These are phyloP conservation scores for Boechera retrofracta DNA, from an alignment of 345 rosid species.

Conservation along the genomic window DNA sequence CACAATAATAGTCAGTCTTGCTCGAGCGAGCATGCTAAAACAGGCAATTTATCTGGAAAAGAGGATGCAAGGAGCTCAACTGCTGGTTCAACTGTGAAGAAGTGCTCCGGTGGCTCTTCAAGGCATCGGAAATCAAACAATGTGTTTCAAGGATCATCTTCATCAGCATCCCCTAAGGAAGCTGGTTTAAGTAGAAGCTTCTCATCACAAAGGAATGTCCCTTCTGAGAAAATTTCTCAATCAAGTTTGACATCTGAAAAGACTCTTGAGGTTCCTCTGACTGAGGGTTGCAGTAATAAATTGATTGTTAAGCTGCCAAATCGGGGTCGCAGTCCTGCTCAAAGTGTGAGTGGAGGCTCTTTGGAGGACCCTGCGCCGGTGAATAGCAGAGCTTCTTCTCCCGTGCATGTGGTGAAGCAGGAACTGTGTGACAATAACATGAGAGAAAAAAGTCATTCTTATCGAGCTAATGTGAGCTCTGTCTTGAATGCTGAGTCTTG, in stretches of 20 bases:
- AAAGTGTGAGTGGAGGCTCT: constrained; percentile 69
- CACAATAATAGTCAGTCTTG: constrained; percentile 7
- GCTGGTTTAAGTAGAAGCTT: constrained; percentile 54
- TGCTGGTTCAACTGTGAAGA: constrained; percentile 5
- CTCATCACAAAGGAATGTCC: constrained; percentile 54
- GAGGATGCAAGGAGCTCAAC: constrained; percentile 3
- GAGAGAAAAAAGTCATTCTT: constrained; percentile 57
- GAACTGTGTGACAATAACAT: constrained; percentile 52
- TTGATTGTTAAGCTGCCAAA: constrained; percentile 78
- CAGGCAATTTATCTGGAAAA: constrained; percentile 3
- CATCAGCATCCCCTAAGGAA: constrained; percentile 45
- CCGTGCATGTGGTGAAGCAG: constrained; percentile 60
- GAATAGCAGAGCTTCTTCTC: constrained; percentile 70
- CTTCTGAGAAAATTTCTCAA: constrained; percentile 64
- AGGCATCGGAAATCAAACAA: constrained; percentile 1
- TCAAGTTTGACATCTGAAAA: constrained; percentile 61
- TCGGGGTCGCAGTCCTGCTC: constrained; percentile 74
- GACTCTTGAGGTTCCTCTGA: constrained; percentile 53
- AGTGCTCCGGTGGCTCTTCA: not conserved
- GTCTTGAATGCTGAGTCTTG: constrained; percentile 62
- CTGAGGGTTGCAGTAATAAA: constrained; percentile 67
- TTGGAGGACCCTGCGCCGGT: constrained; percentile 60
- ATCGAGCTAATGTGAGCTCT: constrained; percentile 47
- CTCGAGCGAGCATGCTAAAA: constrained; percentile 1
- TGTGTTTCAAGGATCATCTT: not conserved